phyloP scores from a whole-genome alignment of 768 basidiomycete genomes.

The Boletus rufocinnamomeus region DNA sequence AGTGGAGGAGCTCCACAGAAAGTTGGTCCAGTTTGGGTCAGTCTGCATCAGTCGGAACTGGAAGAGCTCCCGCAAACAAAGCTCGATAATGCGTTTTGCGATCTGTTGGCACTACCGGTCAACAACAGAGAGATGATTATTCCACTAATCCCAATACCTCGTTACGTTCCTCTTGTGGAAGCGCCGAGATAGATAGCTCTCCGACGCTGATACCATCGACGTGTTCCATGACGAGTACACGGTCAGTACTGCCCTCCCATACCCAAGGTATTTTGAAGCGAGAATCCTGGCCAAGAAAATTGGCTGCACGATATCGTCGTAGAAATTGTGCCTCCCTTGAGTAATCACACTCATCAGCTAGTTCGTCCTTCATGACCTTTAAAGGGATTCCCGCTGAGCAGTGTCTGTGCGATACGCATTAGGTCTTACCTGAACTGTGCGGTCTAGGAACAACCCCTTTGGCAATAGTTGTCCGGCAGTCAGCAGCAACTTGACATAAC shows the following conservation, averaged over 20 bases:
- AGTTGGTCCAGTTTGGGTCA: conserved; percentile 98
- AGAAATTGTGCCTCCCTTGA: conserved; percentile 76
- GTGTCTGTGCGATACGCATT: not conserved
- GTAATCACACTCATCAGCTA: conserved; percentile 94
- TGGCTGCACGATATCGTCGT: conserved; percentile 53
- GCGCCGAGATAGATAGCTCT: conserved; percentile 51
- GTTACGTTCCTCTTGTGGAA: conserved; percentile 67
- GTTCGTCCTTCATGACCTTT: conserved; percentile 87
- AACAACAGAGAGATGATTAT: not conserved
- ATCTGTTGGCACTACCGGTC: conserved; percentile 53
- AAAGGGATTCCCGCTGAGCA: not conserved
- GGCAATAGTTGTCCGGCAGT: conserved; percentile 82
- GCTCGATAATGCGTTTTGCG: conserved; percentile 73
- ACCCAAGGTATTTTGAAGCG: conserved; percentile 87
- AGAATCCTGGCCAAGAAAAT: conserved; percentile 54
- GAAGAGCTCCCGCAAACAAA: conserved; percentile 91
- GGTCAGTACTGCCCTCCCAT: conserved; percentile 76
- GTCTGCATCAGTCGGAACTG: conserved; percentile 95
- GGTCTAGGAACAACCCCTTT: conserved; percentile 85
- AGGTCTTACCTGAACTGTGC: conserved; percentile 66
- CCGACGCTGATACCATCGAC: conserved; percentile 83
- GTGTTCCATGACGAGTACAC: conserved; percentile 88
- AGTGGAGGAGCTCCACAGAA: conserved; percentile 77
- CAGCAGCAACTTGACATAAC: conserved; percentile 81
- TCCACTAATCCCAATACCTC: conserved; percentile 51